Conservation (phyloP, 108 stramenopile species). For the Fistulifera pelliculosa region DNA sequence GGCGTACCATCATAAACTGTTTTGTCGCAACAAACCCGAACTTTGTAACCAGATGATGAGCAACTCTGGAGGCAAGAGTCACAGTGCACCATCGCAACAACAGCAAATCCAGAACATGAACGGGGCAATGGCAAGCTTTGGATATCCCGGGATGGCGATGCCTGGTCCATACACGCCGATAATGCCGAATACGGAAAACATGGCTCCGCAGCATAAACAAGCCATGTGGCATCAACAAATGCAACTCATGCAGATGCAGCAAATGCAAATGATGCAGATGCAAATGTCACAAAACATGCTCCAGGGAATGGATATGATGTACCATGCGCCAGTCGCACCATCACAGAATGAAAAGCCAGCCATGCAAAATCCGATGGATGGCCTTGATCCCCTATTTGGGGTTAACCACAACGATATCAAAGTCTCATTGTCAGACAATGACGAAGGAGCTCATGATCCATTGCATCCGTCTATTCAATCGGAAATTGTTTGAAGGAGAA, state of each 20-base stretch:
- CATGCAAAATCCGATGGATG: no score
- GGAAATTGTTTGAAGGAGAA: no score
- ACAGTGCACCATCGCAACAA: conserved; percentile 23
- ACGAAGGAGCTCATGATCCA: no score
- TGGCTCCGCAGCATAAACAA: conserved; percentile 12
- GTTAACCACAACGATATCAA: no score
- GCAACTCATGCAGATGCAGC: conserved; percentile 30
- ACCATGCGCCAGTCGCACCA: no score
- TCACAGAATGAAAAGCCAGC: no score
- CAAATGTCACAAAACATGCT: conserved; percentile 6
- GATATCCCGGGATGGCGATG: neutral
- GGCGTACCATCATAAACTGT: conserved; percentile 44
- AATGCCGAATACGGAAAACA: neutral
- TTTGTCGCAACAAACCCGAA: conserved; percentile 27
- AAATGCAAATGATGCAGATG: conserved; percentile 11
- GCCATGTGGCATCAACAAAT: conserved; percentile 36
- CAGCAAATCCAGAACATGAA: conserved; percentile 2
- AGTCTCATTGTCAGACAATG: no score
- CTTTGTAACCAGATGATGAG: conserved; percentile 46
- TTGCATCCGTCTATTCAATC: no score
- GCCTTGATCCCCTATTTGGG: no score
- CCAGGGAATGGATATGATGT: no score
- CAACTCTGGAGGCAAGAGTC: conserved; percentile 21
- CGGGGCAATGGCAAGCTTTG: neutral
- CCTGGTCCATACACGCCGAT: neutral